Evolutionary conservation across 2,329 filamentous ascomycete genomes (phyloP).

Genomic region (Arthroderma uncinatum): DNA sequence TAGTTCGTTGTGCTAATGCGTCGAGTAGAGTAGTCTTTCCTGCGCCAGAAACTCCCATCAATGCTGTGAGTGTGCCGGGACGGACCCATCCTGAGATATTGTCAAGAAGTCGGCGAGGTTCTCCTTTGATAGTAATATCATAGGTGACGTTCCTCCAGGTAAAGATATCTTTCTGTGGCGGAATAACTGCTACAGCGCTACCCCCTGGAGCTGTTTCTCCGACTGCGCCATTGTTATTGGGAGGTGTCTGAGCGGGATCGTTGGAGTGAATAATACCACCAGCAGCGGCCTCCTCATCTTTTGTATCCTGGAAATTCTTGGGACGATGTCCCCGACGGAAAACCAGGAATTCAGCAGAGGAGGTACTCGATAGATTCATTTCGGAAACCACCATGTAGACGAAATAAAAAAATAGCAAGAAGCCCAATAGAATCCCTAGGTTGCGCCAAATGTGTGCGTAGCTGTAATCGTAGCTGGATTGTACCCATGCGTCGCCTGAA

Average conservation of each 20-base stretch:
- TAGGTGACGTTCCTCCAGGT: slow-evolving; percentile 47
- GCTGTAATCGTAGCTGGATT: slow-evolving; percentile 45
- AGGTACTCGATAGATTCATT: slow-evolving; percentile 51
- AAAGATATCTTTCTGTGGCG: slow-evolving; percentile 32
- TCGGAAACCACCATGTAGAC: slow-evolving; percentile 55
- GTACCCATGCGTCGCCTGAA: slow-evolving; percentile 51
- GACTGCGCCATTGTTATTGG: slow-evolving; percentile 6
- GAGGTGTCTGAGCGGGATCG: neutral
- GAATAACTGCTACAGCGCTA: slow-evolving; percentile 18
- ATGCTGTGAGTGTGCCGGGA: slow-evolving; percentile 43
- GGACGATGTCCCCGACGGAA: slow-evolving; percentile 50
- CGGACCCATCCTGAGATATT: slow-evolving; percentile 46
- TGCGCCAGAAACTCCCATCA: slow-evolving; percentile 54
- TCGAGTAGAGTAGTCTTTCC: slow-evolving; percentile 54
- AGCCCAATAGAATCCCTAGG: slow-evolving; percentile 55
- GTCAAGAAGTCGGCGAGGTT: slow-evolving; percentile 42
- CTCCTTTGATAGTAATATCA: slow-evolving; percentile 43
- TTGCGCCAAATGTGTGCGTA: slow-evolving; percentile 55
- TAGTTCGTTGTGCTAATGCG: slow-evolving; percentile 47
- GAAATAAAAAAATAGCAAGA: slow-evolving; percentile 52
- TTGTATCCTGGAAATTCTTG: slow-evolving; percentile 3
- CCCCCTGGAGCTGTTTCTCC: slow-evolving; percentile 12
- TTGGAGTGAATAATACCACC: neutral
- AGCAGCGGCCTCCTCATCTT: slow-evolving; percentile 11
- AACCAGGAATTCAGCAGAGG: slow-evolving; percentile 58